Evolutionary conservation across 148 eudicot genomes (phyloP), one percentile per base, ranked within the genome.

Genomic region (Fagopyrum homotropicum): DNA sequence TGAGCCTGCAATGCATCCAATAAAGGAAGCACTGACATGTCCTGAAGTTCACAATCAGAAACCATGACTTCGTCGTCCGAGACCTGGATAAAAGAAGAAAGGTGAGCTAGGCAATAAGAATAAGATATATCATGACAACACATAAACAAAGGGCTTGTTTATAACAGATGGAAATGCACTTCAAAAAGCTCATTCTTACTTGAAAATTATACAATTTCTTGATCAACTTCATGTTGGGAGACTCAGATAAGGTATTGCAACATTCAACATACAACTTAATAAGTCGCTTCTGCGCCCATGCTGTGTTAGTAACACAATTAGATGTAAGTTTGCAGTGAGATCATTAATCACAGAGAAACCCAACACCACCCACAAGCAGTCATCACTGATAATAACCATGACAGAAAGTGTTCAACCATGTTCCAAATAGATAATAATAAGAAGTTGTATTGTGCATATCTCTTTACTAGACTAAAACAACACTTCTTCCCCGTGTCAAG

Each of bases 61-160:
- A 90, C 90, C 45, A 86, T 50, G 71, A 96, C 87, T 85, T 90
- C 98, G 80, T 90, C 97, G 80, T 90, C 99, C 49, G 99, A 89
- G 35, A 90, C 91, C 99, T 96, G 85, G 72, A 75, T 72, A 59
- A 72, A 55, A 61, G 35, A 56, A 56, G 48, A n/a, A 79, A 55
- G 52, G 61, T 5, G 10, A 43, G 26, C 35, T 15, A 47, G 75
- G 16, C 54, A 74, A 77, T 63, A 44, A 63, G 72, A 9, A 74
- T 26, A 52, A 74, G 35, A 74, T 49, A 74, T 49, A 12, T 48
- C 11, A 9, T 26, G 45, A 50, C 72, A 64, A 26, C 16, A 43
- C 7, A 35, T 66, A n/a, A 43, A 66, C 47, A 43, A 40, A 66
- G 43, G 14, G 12, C n/a, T 66, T 9, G 15, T 66, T 35, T 14